Base-by-base conservation (phyloP, 139 green algal species). In the Microglena sp. region DNA sequence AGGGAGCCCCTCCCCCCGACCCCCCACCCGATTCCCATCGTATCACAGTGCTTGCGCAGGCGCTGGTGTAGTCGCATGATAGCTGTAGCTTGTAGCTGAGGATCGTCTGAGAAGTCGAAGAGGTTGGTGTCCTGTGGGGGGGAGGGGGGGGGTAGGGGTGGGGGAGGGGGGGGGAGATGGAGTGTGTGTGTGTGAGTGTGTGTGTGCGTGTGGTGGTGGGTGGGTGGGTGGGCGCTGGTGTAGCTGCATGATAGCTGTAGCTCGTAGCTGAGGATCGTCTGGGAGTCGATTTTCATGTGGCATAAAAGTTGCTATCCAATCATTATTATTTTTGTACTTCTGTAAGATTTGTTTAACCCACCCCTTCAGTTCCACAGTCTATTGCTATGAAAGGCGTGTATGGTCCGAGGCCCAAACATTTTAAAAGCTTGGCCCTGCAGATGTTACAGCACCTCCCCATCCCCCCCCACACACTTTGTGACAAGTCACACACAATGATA, bases 1-100 rank as follows among this genome's bases (percentile, higher is more conserved):
- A n/a, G n/a, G n/a, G n/a, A n/a, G n/a, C n/a, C n/a, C n/a, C n/a
- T n/a, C n/a, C n/a, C n/a, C n/a, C n/a, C n/a, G n/a, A n/a, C n/a
- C 7, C 36, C 46, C 8, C 79, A 34, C 15, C 84, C 84, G 15
- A 90, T 74, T 22, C 79, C 83, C 82, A 91, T 90, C 21, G 88
- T 30, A 31, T 85, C 77, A 18, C 84, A 79, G 43, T 70, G 76
- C 44, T 70, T 60, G 5, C 78, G 78, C 66, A 92, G 66, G 58
- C 64, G 24, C 15, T 31, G 44, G 61, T 92, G 87, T 64, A 91
- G 72, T 5, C 44, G 59, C 66, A 64, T 50, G 27, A 82, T 64
- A 4, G 60, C 33, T 18, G 33, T 18, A 3, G 61, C 44, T 15
- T 45, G 45, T 31, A 53, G 59, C 33, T 55, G 56, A n/a, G 29